Evolutionary conservation across 2,329 filamentous ascomycete genomes (phyloP).

Genomic region (Aspergillus fischeri): DNA sequence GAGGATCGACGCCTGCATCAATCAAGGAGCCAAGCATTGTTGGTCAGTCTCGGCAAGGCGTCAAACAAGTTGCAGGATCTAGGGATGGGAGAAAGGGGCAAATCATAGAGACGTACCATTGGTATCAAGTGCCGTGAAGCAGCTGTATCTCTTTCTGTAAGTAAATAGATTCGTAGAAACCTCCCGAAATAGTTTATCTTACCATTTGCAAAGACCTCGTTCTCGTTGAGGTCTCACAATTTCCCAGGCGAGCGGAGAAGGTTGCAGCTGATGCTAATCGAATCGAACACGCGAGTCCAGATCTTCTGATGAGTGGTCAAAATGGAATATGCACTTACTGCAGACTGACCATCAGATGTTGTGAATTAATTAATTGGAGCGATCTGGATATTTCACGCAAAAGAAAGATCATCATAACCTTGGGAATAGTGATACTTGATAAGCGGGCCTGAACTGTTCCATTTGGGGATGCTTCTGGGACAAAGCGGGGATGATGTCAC

Average conservation of each 20-base stretch:
- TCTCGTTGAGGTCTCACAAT: not conserved
- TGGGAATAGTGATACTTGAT: not conserved
- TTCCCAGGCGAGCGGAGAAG: not conserved
- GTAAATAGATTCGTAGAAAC: not conserved
- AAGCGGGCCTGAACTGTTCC: not conserved
- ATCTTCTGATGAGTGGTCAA: not conserved
- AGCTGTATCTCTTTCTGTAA: not conserved
- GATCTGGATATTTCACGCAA: not conserved
- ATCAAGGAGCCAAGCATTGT: conserved; percentile 10
- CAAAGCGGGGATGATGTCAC: conserved; percentile 6
- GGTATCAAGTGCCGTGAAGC: not conserved
- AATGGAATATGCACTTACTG: not conserved
- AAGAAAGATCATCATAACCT: not conserved
- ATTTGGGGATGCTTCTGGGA: not conserved
- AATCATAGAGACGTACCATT: conserved; percentile 10
- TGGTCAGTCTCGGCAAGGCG: conserved; percentile 13
- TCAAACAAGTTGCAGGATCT: not conserved
- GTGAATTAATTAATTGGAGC: not conserved
- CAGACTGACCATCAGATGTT: not conserved
- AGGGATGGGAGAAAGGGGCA: not conserved
- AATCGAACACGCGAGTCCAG: not conserved
- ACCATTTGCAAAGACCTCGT: not conserved
- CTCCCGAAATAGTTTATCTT: not conserved
- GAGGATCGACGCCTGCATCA: conserved; percentile 63
- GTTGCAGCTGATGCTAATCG: not conserved